Evolutionary conservation across 2,329 filamentous ascomycete species (phyloP), one percentile per base, ranked within the genome.

Genomic region (Zelopaecilomyces penicillatus): DNA sequence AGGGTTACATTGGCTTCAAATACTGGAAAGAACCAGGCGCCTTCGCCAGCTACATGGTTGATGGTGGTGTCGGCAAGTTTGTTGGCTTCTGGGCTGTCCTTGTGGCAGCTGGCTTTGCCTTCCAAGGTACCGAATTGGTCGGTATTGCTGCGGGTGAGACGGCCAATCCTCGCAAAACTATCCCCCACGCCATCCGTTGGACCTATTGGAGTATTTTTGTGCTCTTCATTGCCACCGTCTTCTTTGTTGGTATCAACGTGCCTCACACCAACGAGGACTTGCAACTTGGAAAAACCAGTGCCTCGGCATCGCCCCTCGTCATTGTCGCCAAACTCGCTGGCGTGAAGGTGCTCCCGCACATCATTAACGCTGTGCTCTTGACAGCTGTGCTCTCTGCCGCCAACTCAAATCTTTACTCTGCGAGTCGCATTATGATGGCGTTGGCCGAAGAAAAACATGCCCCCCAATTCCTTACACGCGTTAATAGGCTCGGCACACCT

Each of bases 111-210:
- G 78, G 76, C n/a, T 84, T 86, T 60, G 76, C 76, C 19, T 86
- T 78, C 64, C 81, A 84, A 61, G 85, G 85, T 36, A 79, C 83
- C 3, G 86, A 90, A 65, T 74, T 88, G 11, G 84, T 88, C 6
- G 85, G 81, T 50, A 79, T 91, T 39, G 83, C 82, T n/a, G 85
- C 85, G 4, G 85, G 84, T 48, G 86, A 91, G 66, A 83, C 83
- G 6, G 75, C 76, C 39, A 80, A 88, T 58, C 86, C 85, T 5
- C 74, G 76, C 53, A 83, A 82, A 64, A 82, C 77, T 11, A 82
- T 91, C 41, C 86, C 86, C 1, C 68, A 71, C 9, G 85, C 85
- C 27, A 86, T 89, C 56, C 76, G 78, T 42, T 83, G 79, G 66
- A 86, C 85, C 0, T 89, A 86, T 63, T 86, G 80, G 74, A 78